Base-by-base conservation (phyloP, 2,329 filamentous ascomycete genomes). In the Colletotrichum spinosum region DNA sequence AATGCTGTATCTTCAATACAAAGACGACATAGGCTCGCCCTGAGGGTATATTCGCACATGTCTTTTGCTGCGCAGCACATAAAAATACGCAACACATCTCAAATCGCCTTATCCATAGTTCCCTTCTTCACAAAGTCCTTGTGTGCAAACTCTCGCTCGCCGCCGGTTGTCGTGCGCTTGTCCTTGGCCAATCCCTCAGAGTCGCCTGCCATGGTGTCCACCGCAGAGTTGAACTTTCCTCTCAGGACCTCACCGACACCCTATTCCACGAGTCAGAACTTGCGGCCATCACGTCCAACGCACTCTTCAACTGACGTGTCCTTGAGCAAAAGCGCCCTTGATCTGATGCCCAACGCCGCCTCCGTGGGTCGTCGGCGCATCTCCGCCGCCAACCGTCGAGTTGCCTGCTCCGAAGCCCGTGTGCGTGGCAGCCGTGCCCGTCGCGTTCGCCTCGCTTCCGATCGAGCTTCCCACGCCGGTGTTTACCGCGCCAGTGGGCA, bases 191-290 rank as follows among this genome's bases (percentile, higher is more conserved):
- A 70, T 46, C 73, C 69, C 5, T 73, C 68, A 67, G 75, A 73
- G 65, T 78, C 80, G 52, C 65, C 65, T 0, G 66, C 56, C 49
- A 76, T 67, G 7, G 73, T 76, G 17, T 75, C 75, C 8, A 69
- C 68, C 42, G 75, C 65, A 49, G 76, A 77, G 70, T 77, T 76
- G 68, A 77, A 77, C 54, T 77, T 75, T 64, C 67, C 67, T 15
- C 67, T 65, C 17, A 65, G 33, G 3, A 67, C 60, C 17, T 68
- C 67, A 10, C 67, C 67, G 25, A 67, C 58, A 3, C 67, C 67
- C 67, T 68, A 2, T 2, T 17, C 9, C 44, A 9, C 13, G 9
- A n/a, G 8, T 46, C 11, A 46, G 44, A 46, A 17, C 6, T 10
- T 46, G n/a, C 13, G 4, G 17, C 13, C 12, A 6, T 46, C 8